phyloP scores from a whole-genome alignment of 2,329 filamentous ascomycete genomes.

The Fusarium xylarioides region DNA sequence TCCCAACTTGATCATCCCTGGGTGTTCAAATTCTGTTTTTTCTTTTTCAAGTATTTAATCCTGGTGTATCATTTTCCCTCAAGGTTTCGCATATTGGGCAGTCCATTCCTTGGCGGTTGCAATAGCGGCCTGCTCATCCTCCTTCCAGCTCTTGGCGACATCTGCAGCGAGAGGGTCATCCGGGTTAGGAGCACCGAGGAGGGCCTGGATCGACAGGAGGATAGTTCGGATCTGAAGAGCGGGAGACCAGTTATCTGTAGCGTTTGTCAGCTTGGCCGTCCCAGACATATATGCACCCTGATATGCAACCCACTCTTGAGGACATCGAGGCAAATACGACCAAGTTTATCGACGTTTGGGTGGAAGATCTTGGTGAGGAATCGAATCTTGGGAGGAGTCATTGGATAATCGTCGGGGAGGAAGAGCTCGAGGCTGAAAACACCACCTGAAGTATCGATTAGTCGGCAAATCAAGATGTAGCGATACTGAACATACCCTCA shows the following conservation, averaged over 20 bases:
- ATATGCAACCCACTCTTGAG: conserved; percentile 78
- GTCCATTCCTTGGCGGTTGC: conserved; percentile 95
- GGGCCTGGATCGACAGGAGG: conserved; percentile 96
- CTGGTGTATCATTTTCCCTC: conserved; percentile 18
- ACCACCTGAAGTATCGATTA: conserved; percentile 61
- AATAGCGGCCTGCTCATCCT: conserved; percentile 92
- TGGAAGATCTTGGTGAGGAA: conserved; percentile 99
- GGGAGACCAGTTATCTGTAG: conserved; percentile 96
- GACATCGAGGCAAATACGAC: conserved; percentile 96
- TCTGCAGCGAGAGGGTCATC: conserved; percentile 98
- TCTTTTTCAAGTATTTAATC: neutral
- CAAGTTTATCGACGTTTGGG: conserved; percentile 97
- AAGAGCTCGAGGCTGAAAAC: conserved; percentile 98
- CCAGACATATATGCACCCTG: neutral
- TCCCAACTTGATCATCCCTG: conserved; percentile 2
- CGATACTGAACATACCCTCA: conserved; percentile 70
- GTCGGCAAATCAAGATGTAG: neutral
- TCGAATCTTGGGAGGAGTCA: conserved; percentile 98
- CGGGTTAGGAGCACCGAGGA: conserved; percentile 95
- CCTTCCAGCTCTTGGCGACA: conserved; percentile 97
- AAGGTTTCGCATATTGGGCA: conserved; percentile 75
- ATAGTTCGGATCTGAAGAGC: conserved; percentile 98
- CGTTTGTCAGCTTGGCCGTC: conserved; percentile 17
- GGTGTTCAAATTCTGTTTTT: conserved; percentile 8
- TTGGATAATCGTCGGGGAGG: conserved; percentile 97